phyloP scores from a whole-genome alignment of 176 grass and related monocot genomes.

The Dendrocalamus sinicus region DNA sequence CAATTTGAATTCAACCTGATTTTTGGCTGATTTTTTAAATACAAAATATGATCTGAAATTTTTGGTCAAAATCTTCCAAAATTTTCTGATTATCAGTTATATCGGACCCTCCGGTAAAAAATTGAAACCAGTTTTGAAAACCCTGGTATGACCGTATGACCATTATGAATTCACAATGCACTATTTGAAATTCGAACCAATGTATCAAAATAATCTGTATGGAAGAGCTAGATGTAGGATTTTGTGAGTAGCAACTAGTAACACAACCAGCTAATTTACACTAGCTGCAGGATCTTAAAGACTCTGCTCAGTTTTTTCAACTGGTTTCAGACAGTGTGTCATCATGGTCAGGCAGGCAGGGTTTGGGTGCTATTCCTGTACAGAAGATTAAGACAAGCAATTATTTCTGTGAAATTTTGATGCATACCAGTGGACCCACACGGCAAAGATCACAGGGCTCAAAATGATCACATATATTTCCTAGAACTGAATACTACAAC shows the following conservation, averaged over 20 bases:
- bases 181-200: not conserved
- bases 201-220: constrained; percentile 2
- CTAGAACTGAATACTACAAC: constrained; percentile 16
- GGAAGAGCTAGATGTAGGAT: not conserved
- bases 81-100: too few species aligned
- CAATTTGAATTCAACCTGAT: too few species aligned
- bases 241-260: not conserved
- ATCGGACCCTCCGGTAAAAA: too few species aligned
- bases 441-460: not conserved
- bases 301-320: constrained; percentile 31
- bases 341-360: constrained; percentile 3
- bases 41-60: too few species aligned
- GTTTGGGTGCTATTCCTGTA: constrained; percentile 13
- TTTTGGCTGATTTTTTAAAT: too few species aligned
- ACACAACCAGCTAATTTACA: not conserved
- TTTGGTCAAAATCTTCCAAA: too few species aligned
- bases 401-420: constrained; percentile 11
- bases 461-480: constrained; percentile 31
- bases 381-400: constrained; percentile 7
- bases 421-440: constrained; percentile 8
- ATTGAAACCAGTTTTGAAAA: too few species aligned
- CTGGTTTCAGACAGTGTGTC: not conserved
- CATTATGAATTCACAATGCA: not conserved
- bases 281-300: not conserved
- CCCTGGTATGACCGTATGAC: too few species aligned